Evolutionary conservation across 257 asterid genomes (phyloP).

Genomic region (Solanum neorickii): DNA sequence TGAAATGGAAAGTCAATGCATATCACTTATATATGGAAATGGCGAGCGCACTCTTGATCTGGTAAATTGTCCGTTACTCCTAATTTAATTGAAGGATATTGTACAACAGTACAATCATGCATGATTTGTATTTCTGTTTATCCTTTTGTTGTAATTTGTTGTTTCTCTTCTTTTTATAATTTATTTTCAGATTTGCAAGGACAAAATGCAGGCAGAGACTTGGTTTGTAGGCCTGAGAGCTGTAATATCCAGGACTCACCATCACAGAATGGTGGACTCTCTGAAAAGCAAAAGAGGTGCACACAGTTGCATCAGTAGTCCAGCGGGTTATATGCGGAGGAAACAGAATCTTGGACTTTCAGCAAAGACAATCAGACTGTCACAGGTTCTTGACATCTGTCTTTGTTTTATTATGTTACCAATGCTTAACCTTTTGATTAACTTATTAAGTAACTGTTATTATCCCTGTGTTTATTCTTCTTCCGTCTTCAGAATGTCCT

Average conservation of each 20-base stretch:
- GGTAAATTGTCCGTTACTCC: constrained; percentile 8
- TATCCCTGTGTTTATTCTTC: not conserved
- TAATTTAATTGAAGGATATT: not conserved
- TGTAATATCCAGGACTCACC: constrained; percentile 24
- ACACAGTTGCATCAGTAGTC: constrained; percentile 43
- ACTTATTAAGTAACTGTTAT: not conserved
- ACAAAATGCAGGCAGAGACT: constrained; percentile 35
- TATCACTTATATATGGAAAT: constrained; percentile 31
- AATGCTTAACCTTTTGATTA: not conserved
- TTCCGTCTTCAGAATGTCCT: not conserved
- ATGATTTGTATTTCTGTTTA: not conserved
- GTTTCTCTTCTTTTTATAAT: not conserved
- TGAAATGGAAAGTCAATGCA: constrained; percentile 32
- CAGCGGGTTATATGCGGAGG: constrained; percentile 39
- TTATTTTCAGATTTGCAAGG: constrained; percentile 34
- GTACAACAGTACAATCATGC: not conserved
- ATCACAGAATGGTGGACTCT: constrained; percentile 4
- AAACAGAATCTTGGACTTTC: constrained; percentile 30
- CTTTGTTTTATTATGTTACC: not conserved
- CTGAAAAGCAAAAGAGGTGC: constrained; percentile 22
- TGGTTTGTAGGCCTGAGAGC: constrained; percentile 36
- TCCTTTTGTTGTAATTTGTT: not conserved
- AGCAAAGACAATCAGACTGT: constrained; percentile 8
- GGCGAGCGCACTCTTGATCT: constrained; percentile 31
- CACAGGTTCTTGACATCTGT: constrained; percentile 14